Evolutionary conservation across 345 rosid species (phyloP).

Genomic region (Litchi chinensis): DNA sequence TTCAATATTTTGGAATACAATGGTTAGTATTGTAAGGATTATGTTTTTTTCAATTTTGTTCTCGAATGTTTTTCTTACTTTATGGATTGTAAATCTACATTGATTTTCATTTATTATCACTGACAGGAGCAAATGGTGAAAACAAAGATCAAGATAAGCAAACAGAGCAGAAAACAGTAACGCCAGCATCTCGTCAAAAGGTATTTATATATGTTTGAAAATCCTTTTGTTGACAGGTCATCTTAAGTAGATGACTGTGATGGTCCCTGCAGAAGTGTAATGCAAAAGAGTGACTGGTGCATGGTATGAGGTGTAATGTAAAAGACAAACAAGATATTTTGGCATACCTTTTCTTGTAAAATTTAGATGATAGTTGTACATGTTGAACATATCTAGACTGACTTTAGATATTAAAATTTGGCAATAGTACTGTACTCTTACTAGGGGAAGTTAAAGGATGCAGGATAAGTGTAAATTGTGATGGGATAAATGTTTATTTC

Average conservation of each 20-base stretch:
- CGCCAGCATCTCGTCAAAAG: slow-evolving; percentile 40
- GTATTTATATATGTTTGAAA: slow-evolving; percentile 33
- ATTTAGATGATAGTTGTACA: not conserved
- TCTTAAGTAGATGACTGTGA: slow-evolving; percentile 7
- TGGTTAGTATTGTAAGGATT: slow-evolving; percentile 39
- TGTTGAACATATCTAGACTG: not conserved
- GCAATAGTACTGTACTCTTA: not conserved
- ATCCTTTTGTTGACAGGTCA: not conserved
- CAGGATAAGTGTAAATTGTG: not conserved
- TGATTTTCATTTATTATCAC: slow-evolving; percentile 8
- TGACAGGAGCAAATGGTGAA: slow-evolving; percentile 51
- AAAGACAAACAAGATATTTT: not conserved
- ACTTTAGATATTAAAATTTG: not conserved
- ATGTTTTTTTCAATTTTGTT: not conserved
- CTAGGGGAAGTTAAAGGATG: slow-evolving; percentile 1
- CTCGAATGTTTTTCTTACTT: not conserved
- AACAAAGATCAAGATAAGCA: slow-evolving; percentile 31
- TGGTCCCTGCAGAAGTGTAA: not conserved
- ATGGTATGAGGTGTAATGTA: not conserved
- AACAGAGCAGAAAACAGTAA: slow-evolving; percentile 31
- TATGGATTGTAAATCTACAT: slow-evolving; percentile 13
- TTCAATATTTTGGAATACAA: slow-evolving; percentile 30
- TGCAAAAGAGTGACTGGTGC: not conserved
- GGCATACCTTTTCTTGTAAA: not conserved
- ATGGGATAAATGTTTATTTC: not conserved